Conservation (phyloP, 495 filamentous ascomycete species). For the Hypomontagnella monticulosa region DNA sequence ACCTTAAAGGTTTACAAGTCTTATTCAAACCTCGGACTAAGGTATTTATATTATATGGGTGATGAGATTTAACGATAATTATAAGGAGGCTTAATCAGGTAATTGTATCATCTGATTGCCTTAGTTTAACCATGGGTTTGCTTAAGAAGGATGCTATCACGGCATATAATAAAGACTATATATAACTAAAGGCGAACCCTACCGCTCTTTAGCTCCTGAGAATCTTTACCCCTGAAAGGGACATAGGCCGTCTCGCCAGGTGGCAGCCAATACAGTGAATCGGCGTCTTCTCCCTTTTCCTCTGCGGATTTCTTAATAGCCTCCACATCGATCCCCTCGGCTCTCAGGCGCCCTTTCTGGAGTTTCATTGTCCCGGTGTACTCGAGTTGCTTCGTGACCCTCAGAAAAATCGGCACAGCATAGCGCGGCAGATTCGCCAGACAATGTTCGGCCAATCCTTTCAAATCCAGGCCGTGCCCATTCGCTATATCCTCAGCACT, state of each 20-base stretch:
- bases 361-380: conserved; percentile 85
- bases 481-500: conserved; percentile 18
- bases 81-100: too few relatives aligned
- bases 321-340: conserved; percentile 73
- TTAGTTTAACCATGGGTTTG: too few relatives aligned
- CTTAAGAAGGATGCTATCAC: too few relatives aligned
- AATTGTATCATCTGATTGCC: too few relatives aligned
- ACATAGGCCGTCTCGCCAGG: conserved; percentile 61
- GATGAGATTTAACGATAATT: too few relatives aligned
- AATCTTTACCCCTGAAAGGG: conserved; percentile 65
- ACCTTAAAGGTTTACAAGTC: too few relatives aligned
- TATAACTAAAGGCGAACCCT: conserved; percentile 43
- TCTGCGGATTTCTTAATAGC: conserved; percentile 56
- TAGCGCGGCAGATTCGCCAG: conserved; percentile 71
- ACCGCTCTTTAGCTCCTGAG: conserved; percentile 61
- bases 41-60: too few relatives aligned
- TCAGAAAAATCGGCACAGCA: conserved; percentile 79
- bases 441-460: conserved; percentile 51
- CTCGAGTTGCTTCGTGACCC: conserved; percentile 65
- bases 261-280: conserved; percentile 63
- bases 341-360: conserved; percentile 77
- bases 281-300: conserved; percentile 59
- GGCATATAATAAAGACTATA: too few relatives aligned
- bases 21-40: too few relatives aligned
- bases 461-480: conserved; percentile 25